Evolutionary conservation across 768 basidiomycete species (phyloP).

Genomic region (Postia placenta): DNA sequence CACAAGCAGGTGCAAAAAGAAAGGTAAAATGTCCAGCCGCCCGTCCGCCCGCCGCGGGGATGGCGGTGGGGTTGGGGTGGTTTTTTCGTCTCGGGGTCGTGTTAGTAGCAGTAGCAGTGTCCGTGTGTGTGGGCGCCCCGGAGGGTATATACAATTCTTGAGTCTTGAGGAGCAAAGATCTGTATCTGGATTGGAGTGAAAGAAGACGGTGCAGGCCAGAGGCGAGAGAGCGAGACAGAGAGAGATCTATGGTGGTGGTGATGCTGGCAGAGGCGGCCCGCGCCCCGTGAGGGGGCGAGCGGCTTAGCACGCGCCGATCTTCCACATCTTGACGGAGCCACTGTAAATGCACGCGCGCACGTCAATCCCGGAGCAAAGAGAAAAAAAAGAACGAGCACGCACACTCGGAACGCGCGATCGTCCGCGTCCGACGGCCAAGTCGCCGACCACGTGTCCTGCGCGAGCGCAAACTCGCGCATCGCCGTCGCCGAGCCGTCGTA

Average conservation of each 20-base stretch:
- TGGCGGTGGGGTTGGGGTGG: background rate
- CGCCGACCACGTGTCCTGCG: conserved; percentile 60
- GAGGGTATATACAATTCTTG: background rate
- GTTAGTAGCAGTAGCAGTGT: background rate
- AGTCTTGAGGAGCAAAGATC: background rate
- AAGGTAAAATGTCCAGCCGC: background rate
- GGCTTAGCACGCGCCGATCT: conserved; percentile 19
- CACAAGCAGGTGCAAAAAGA: background rate
- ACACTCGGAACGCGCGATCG: conserved; percentile 68
- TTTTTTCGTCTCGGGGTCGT: background rate
- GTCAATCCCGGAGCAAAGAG: background rate
- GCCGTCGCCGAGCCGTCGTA: conserved; percentile 55
- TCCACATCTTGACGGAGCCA: conserved; percentile 32
- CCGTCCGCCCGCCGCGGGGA: background rate
- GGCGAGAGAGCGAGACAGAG: too few relatives aligned
- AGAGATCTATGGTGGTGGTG: too few relatives aligned
- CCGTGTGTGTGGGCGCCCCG: background rate
- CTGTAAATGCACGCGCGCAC: conserved; percentile 14
- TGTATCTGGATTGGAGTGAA: background rate
- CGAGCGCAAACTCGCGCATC: conserved; percentile 63
- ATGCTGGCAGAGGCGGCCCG: background rate
- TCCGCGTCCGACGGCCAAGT: conserved; percentile 66
- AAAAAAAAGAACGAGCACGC: conserved; percentile 10
- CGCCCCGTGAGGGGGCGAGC: background rate
- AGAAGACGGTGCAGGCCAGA: background rate